Evolutionary conservation across 2,329 filamentous ascomycete genomes (phyloP), one percentile per base, ranked within the genome.

Genomic region (Calonectria pteridis): DNA sequence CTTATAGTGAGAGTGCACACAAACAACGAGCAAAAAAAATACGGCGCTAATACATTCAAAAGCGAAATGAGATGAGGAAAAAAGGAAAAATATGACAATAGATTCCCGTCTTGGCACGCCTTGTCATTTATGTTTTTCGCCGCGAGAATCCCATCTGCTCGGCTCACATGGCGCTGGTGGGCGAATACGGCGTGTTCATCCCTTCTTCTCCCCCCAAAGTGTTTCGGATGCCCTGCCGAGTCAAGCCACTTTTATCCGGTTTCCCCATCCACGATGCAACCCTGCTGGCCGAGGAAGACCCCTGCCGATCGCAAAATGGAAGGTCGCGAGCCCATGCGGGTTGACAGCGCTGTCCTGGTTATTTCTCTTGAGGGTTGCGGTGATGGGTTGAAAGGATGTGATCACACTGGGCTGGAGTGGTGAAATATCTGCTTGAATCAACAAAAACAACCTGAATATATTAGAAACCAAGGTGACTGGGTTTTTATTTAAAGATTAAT

Each of bases 161-260:
- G 65, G 65, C 26, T 67, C 50, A n/a, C 6, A 29, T 26, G 67
- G 29, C 35, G 35, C n/a, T 43, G 51, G 29, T 49, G 37, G 29
- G 40, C 28, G 50, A 40, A 53, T 53, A 7, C 43, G 33, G 20
- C 37, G n/a, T 31, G 26, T 35, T 51, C 59, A 20, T 51, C 18
- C 77, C 77, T 75, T 74, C 70, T 73, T 73, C 9, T 73, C 68
- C 59, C 73, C 73, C 73, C 62, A 51, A 71, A 69, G 75, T 58
- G 70, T 78, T 78, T 78, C 75, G 75, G 76, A 70, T 66, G 31
- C 50, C 58, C 66, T 67, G 23, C 62, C 63, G 62, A 66, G 29
- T 37, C 51, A 62, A 67, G 63, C 63, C 63, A 59, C 37, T 63
- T 66, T 59, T 33, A 35, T 35, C 55, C 35, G 43, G 14, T 28